These are phyloP conservation scores for Aspergillus uvarum DNA, from an alignment of 2,329 filamentous ascomycete species.

Conservation along the genomic window DNA sequence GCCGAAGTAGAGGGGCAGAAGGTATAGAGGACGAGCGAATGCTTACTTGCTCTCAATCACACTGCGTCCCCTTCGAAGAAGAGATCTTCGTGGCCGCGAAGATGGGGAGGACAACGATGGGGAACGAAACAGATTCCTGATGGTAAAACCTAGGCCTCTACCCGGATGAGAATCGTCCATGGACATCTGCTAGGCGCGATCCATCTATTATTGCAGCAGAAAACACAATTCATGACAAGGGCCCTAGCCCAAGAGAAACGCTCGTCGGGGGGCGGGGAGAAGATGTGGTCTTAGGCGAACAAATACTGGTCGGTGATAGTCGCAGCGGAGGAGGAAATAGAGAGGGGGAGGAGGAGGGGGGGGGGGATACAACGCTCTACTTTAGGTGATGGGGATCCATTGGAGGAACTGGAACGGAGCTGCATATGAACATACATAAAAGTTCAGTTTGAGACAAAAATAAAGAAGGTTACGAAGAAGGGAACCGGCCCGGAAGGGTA, in stretches of 20 bases:
- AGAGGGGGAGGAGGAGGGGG: not conserved
- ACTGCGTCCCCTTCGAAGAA: slow-evolving; percentile 38
- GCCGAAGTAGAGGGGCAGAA: not conserved
- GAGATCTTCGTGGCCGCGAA: slow-evolving; percentile 31
- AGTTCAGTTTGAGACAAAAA: slow-evolving; percentile 5
- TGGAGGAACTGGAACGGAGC: slow-evolving; percentile 24
- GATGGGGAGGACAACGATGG: slow-evolving; percentile 28
- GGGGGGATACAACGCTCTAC: slow-evolving; percentile 8
- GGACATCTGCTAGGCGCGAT: slow-evolving; percentile 35
- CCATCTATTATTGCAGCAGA: slow-evolving; percentile 28
- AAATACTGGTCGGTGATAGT: not conserved
- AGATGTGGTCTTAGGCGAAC: not conserved
- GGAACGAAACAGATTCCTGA: slow-evolving; percentile 37
- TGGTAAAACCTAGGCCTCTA: slow-evolving; percentile 31
- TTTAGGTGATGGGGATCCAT: slow-evolving; percentile 20
- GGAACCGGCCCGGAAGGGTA: slow-evolving; percentile 3
- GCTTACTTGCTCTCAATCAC: slow-evolving; percentile 36
- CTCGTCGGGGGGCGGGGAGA: not conserved
- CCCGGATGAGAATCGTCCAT: slow-evolving; percentile 34
- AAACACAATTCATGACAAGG: slow-evolving; percentile 25
- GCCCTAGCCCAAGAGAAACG: slow-evolving; percentile 8
- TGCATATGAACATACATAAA: slow-evolving; percentile 20
- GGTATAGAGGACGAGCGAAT: not conserved
- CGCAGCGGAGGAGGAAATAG: slow-evolving; percentile 8
- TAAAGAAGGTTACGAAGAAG: slow-evolving; percentile 10